phyloP scores from a whole-genome alignment of 1,139 yeast genomes.

The Geotrichum phurueaensis region DNA sequence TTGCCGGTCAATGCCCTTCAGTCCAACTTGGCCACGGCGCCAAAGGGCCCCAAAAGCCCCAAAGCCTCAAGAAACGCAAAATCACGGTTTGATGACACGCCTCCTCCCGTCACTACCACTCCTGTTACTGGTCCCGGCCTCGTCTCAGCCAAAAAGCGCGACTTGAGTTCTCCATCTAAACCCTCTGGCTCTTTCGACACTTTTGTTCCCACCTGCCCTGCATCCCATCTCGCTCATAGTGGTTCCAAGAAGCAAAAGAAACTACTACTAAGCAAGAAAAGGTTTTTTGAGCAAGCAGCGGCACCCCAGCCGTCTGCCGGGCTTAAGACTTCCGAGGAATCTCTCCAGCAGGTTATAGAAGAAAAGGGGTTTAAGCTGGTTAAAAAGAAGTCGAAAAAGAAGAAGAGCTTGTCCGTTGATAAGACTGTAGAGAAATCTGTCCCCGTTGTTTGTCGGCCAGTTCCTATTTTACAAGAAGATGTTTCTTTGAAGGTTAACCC shows the following conservation, averaged over 20 bases:
- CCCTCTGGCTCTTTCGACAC: not conserved
- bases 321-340: not conserved
- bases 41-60: not conserved
- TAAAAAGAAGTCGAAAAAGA: constrained; percentile 7
- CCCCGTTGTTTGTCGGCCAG: not conserved
- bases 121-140: not conserved
- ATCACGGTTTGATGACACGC: not conserved
- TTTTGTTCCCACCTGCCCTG: not conserved
- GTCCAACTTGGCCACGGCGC: not conserved
- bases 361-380: constrained; percentile 10
- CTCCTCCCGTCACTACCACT: not conserved
- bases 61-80: not conserved
- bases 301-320: not conserved
- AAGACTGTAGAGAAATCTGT: not conserved
- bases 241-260: constrained; percentile 1
- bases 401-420: constrained; percentile 3
- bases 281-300: not conserved
- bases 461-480: not conserved
- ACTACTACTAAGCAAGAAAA: constrained; percentile 4
- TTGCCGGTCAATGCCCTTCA: not conserved
- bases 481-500: not conserved
- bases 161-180: not conserved
- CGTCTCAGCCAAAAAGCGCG: not conserved
- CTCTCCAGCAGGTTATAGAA: not conserved
- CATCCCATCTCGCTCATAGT: not conserved